Percentiles rank a stretch among this genome's conserved stretches.
Evolutionary conservation across 2,329 filamentous ascomycete genomes (phyloP).

Genomic region (Paecilomyces sp.): DNA sequence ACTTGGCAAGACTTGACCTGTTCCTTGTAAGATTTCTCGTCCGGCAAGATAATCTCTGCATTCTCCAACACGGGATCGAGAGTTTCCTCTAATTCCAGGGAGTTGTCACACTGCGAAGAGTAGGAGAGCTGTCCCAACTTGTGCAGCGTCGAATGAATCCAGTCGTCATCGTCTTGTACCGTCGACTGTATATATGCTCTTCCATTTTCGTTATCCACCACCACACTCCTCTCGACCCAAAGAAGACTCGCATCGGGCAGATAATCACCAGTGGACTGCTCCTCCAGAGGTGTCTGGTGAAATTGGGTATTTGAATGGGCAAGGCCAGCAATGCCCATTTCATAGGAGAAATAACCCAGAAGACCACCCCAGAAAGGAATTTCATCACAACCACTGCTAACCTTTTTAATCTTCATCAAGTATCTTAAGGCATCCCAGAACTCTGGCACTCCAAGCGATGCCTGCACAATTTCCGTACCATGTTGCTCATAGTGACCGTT

Average conservation of each 20-base stretch:
- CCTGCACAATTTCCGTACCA: slow-evolving; percentile 6
- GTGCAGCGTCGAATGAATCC: slow-evolving; percentile 21
- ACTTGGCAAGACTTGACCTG: slow-evolving; percentile 65
- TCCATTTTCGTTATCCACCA: slow-evolving; percentile 63
- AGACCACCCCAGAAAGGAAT: slow-evolving; percentile 72
- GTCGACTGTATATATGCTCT: slow-evolving; percentile 62
- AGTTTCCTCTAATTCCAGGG: slow-evolving; percentile 7
- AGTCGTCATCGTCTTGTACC: slow-evolving; percentile 35
- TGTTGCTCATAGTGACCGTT: background rate
- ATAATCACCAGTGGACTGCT: slow-evolving; percentile 21
- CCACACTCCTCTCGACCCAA: slow-evolving; percentile 70
- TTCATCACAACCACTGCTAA: slow-evolving; percentile 23
- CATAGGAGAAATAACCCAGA: slow-evolving; percentile 78
- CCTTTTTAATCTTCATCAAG: slow-evolving; percentile 34
- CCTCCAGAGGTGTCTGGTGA: slow-evolving; percentile 4
- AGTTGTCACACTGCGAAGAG: background rate
- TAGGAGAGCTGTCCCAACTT: slow-evolving; percentile 15
- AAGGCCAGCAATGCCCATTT: slow-evolving; percentile 60
- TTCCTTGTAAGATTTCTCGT: slow-evolving; percentile 51
- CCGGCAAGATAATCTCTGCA: slow-evolving; percentile 25
- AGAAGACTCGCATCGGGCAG: slow-evolving; percentile 67
- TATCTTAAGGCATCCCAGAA: slow-evolving; percentile 30
- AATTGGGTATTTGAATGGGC: slow-evolving; percentile 35
- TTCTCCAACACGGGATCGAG: slow-evolving; percentile 24
- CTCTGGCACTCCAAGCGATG: slow-evolving; percentile 13